phyloP scores from a whole-genome alignment of 129 eudicot species.

The Centrapalus pauciflorus region DNA sequence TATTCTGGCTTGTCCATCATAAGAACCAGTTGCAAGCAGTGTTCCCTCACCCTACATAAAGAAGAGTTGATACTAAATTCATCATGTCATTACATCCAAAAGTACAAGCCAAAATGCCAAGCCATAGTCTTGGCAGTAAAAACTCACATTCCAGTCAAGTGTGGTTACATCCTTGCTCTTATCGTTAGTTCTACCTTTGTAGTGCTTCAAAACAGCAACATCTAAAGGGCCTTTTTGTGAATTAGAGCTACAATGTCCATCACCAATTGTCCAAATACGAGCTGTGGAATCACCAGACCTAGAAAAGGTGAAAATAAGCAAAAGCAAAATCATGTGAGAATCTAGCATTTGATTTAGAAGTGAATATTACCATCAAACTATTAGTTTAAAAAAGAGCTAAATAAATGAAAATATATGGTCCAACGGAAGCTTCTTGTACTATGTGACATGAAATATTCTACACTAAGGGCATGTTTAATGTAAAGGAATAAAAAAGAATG shows the following conservation, averaged over 20 bases:
- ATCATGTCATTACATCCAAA: not conserved
- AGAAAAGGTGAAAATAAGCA: not conserved
- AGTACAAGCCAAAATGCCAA: not conserved
- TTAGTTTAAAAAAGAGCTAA: not conserved
- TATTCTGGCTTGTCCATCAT: conserved; percentile 94
- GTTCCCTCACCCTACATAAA: conserved; percentile 78
- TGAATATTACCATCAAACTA: conserved; percentile 1
- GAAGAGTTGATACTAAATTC: not conserved
- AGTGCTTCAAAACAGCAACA: conserved; percentile 62
- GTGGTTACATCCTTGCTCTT: conserved; percentile 95
- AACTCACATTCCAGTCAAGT: conserved; percentile 96
- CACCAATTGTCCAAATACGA: conserved; percentile 79
- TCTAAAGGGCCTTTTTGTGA: conserved; percentile 41
- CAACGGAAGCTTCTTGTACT: no score
- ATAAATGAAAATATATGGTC: not conserved
- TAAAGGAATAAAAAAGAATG: no score
- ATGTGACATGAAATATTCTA: no score
- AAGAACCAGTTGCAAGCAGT: conserved; percentile 92
- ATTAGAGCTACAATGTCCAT: conserved; percentile 60
- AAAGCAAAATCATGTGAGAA: conserved; percentile 3
- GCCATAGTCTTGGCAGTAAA: conserved; percentile 1
- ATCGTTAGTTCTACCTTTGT: conserved; percentile 71
- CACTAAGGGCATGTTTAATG: no score
- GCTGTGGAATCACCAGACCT: conserved; percentile 97
- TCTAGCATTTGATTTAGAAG: not conserved